A percentile compares a stretch with the other conserved stretches of the same genome.
These are phyloP conservation scores for Decorospora gaudefroyi DNA, from an alignment of 2,329 filamentous ascomycete species.

Conservation along the genomic window DNA sequence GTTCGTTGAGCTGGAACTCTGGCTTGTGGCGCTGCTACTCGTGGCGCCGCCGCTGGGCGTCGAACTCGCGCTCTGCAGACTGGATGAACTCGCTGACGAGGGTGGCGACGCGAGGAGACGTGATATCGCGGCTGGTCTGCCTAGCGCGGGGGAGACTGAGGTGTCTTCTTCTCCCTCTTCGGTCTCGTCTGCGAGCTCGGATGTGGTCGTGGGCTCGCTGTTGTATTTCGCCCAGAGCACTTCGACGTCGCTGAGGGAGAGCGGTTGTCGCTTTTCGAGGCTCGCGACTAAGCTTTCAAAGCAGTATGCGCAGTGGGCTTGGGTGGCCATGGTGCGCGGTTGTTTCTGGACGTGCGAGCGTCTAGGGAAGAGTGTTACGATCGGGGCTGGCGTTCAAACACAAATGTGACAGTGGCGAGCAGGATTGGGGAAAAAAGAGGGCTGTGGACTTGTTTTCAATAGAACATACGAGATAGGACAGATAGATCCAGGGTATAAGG, in stretches of 20 bases:
- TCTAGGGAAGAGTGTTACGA: too few species aligned
- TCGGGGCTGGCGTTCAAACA: too few species aligned
- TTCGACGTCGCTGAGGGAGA: constrained; percentile 71
- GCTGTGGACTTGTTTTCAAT: background rate
- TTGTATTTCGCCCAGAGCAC: constrained; percentile 66
- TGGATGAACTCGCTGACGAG: constrained; percentile 51
- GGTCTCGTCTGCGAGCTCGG: constrained; percentile 12
- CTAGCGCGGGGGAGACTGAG: constrained; percentile 10
- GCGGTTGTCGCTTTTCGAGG: constrained; percentile 69
- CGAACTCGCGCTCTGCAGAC: constrained; percentile 55
- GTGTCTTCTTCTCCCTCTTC: constrained; percentile 6
- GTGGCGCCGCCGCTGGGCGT: constrained; percentile 50
- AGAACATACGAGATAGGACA: constrained; percentile 12
- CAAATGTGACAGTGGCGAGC: background rate
- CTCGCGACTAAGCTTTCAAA: constrained; percentile 83
- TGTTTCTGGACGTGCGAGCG: constrained; percentile 1
- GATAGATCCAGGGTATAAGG: constrained; percentile 12
- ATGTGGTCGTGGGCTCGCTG: constrained; percentile 25
- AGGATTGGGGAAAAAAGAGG: constrained; percentile 1
- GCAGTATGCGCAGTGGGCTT: constrained; percentile 87
- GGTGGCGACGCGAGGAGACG: constrained; percentile 51
- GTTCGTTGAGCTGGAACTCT: constrained; percentile 32
- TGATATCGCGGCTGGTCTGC: constrained; percentile 52
- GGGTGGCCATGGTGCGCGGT: constrained; percentile 69
- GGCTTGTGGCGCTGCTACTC: constrained; percentile 55